Conservation (phyloP, 1,284 basidiomycete species). For the Naganishia albida region DNA sequence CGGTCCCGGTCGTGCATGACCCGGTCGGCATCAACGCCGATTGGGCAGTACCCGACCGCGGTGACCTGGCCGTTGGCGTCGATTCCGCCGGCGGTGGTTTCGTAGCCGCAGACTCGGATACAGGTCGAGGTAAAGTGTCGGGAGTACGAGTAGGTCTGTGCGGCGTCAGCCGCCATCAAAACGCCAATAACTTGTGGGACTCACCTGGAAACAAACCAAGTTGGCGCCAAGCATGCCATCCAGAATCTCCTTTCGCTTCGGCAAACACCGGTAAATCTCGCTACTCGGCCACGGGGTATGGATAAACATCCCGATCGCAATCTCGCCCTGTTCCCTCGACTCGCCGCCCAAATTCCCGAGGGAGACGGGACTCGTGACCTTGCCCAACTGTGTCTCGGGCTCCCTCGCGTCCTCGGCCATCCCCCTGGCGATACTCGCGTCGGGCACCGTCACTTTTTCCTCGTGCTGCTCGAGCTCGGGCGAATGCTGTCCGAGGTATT, state of each 20-base stretch:
- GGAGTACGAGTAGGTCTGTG: slow-evolving; percentile 89
- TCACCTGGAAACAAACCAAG: slow-evolving; percentile 85
- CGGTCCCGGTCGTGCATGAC: slow-evolving; percentile 77
- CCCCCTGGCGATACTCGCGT: neutral
- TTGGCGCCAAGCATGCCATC: slow-evolving; percentile 98
- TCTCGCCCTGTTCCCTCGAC: slow-evolving; percentile 38
- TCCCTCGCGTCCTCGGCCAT: slow-evolving; percentile 24
- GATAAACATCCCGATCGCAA: slow-evolving; percentile 84
- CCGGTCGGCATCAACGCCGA: slow-evolving; percentile 93
- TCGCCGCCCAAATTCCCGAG: slow-evolving; percentile 34
- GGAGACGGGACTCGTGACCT: slow-evolving; percentile 19
- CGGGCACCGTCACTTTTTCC: slow-evolving; percentile 11
- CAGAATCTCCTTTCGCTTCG: slow-evolving; percentile 85
- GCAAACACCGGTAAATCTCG: slow-evolving; percentile 92
- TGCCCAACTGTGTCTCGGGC: slow-evolving; percentile 12
- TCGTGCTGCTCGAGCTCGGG: slow-evolving; percentile 4
- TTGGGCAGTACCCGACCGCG: slow-evolving; percentile 85
- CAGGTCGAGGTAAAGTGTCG: slow-evolving; percentile 94
- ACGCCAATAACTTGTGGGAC: neutral
- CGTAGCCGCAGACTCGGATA: slow-evolving; percentile 93
- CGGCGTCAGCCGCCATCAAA: neutral
- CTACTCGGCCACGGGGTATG: slow-evolving; percentile 97
- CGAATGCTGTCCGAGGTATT: slow-evolving; percentile 68
- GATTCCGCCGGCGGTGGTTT: slow-evolving; percentile 79
- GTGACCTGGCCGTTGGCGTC: slow-evolving; percentile 87